Evolutionary conservation across 345 rosid species (phyloP).

Genomic region (Gossypium arboreum): DNA sequence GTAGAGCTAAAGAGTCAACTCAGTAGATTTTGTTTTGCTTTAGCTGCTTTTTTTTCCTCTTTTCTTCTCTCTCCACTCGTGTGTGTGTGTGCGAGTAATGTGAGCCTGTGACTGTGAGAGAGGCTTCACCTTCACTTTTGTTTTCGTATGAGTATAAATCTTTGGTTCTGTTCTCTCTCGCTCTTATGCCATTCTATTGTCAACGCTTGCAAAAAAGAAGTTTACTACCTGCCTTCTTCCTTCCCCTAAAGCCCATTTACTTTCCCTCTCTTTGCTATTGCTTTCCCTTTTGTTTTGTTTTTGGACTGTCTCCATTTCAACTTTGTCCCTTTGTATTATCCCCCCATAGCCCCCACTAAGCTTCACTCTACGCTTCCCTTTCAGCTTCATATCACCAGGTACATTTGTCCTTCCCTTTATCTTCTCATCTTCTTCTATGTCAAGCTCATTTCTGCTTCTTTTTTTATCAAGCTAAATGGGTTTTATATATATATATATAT

Average conservation of each 20-base stretch:
- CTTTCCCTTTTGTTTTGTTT: slow-evolving; percentile 18
- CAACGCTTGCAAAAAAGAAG: slow-evolving; percentile 70
- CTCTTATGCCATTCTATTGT: slow-evolving; percentile 30
- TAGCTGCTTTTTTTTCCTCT: slow-evolving; percentile 9
- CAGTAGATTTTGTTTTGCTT: background rate
- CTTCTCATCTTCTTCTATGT: background rate
- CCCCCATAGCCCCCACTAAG: slow-evolving; percentile 21
- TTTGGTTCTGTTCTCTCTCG: background rate
- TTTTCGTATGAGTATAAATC: background rate
- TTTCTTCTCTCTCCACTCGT: slow-evolving; percentile 5
- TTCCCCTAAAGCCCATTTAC: slow-evolving; percentile 24
- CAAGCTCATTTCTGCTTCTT: background rate
- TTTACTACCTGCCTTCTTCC: slow-evolving; percentile 50
- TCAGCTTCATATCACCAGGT: slow-evolving; percentile 16
- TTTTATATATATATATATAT: background rate
- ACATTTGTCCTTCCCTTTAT: slow-evolving; percentile 14
- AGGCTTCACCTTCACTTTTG: slow-evolving; percentile 12
- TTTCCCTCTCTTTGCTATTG: slow-evolving; percentile 19
- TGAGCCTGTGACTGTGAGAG: background rate
- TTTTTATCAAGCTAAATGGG: background rate
- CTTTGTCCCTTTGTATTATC: slow-evolving; percentile 29
- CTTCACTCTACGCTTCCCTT: slow-evolving; percentile 15
- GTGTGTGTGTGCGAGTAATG: background rate
- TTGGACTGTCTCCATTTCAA: slow-evolving; percentile 6
- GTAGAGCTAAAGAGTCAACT: slow-evolving; percentile 17